phyloP scores from a whole-genome alignment of 208 protist genomes.

The Lotmaria passim region DNA sequence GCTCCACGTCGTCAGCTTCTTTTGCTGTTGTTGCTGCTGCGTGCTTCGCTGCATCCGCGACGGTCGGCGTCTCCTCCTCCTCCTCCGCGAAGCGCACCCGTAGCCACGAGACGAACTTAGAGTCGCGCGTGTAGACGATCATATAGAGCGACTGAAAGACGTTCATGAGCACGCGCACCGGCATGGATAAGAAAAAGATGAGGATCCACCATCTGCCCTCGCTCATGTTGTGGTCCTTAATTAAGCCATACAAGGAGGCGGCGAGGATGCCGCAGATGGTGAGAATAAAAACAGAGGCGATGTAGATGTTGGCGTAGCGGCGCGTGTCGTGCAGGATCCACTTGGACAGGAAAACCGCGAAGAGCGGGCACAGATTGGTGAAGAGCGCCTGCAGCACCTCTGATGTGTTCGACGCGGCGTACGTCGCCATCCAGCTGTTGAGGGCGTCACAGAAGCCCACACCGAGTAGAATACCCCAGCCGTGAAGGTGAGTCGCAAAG shows the following conservation, averaged over 20 bases:
- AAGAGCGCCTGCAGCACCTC: constrained; percentile 84
- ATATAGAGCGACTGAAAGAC: constrained; percentile 86
- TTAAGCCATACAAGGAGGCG: constrained; percentile 62
- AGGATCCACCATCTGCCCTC: constrained; percentile 74
- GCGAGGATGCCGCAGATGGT: constrained; percentile 68
- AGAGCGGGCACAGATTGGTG: constrained; percentile 73
- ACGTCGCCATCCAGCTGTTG: constrained; percentile 80
- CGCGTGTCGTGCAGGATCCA: constrained; percentile 77
- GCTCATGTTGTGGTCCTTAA: constrained; percentile 35
- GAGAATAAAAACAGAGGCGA: constrained; percentile 59
- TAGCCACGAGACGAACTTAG: constrained; percentile 55
- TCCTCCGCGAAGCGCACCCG: constrained; percentile 18
- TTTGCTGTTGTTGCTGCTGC: background rate
- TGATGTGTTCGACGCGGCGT: constrained; percentile 78
- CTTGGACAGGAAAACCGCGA: constrained; percentile 73
- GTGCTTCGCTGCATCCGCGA: background rate
- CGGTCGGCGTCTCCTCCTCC: background rate
- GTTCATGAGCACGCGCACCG: constrained; percentile 77
- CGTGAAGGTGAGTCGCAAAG: constrained; percentile 56
- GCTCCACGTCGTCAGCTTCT: background rate
- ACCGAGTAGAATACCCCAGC: constrained; percentile 54
- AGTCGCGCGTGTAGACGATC: constrained; percentile 80
- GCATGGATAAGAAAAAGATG: constrained; percentile 84
- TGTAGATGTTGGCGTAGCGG: constrained; percentile 65
- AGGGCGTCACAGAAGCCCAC: constrained; percentile 76